A percentile compares a stretch with the other conserved stretches of the same genome.
Conservation (phyloP, 805 yeast genomes). For the Ogataea haglerorum region DNA sequence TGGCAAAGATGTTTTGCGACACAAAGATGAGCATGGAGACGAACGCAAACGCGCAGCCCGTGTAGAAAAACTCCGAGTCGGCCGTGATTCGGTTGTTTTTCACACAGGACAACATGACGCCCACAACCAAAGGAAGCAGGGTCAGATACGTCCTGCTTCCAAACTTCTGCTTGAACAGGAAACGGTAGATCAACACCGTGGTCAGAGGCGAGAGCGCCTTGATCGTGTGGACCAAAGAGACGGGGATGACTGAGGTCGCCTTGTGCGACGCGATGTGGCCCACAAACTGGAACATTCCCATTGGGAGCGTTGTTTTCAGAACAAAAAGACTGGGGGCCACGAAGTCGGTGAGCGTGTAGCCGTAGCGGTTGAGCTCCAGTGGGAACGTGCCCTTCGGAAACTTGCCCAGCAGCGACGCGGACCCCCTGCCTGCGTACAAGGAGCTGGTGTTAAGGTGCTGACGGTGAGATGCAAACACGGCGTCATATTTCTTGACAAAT, state of each 20-base stretch:
- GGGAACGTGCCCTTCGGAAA: slow-evolving; percentile 55
- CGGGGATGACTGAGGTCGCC: slow-evolving; percentile 89
- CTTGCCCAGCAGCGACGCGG: slow-evolving; percentile 20
- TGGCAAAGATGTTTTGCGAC: slow-evolving; percentile 77
- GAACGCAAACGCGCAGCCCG: slow-evolving; percentile 50
- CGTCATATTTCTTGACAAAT: slow-evolving; percentile 28
- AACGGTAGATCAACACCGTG: slow-evolving; percentile 76
- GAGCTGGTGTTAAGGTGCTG: slow-evolving; percentile 35
- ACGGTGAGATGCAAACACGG: slow-evolving; percentile 32
- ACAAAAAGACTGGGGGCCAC: slow-evolving; percentile 52
- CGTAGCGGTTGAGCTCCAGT: slow-evolving; percentile 27
- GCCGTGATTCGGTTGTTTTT: slow-evolving; percentile 31
- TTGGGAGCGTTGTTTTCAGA: slow-evolving; percentile 73
- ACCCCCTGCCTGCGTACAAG: slow-evolving; percentile 22
- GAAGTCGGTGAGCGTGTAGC: slow-evolving; percentile 37
- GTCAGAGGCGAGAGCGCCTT: slow-evolving; percentile 88
- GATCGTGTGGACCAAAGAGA: slow-evolving; percentile 91
- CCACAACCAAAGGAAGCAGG: slow-evolving; percentile 71
- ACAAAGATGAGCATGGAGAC: slow-evolving; percentile 67
- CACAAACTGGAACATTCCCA: slow-evolving; percentile 90
- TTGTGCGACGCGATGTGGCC: slow-evolving; percentile 91
- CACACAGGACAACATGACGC: slow-evolving; percentile 80
- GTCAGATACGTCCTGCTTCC: slow-evolving; percentile 69
- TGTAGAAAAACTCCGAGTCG: slow-evolving; percentile 28
- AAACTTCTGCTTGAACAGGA: slow-evolving; percentile 57